Percentiles rank a stretch among this genome's conserved stretches.
These are phyloP conservation scores for Tetrapisispora nanseiensis DNA, from an alignment of 805 yeast genomes.

Conservation along the genomic window DNA sequence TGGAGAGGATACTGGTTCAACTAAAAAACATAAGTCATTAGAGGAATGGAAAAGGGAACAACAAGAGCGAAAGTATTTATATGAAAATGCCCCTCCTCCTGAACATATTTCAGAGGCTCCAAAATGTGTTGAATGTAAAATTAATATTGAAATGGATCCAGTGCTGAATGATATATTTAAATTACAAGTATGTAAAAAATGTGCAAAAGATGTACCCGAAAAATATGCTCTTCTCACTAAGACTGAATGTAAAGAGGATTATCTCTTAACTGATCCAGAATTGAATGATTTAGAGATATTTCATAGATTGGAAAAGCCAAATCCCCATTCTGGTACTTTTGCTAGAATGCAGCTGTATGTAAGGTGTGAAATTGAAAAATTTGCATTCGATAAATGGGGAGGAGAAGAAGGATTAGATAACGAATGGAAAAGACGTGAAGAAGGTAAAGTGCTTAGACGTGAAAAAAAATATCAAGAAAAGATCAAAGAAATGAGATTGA, in stretches of 20 bases:
- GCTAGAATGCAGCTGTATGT: constrained; percentile 88
- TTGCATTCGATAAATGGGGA: constrained; percentile 92
- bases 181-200: constrained; percentile 68
- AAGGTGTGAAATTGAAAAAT: constrained; percentile 87
- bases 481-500: constrained; percentile 77
- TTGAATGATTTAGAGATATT: constrained; percentile 58
- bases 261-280: constrained; percentile 88
- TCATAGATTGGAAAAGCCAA: constrained; percentile 77
- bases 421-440: constrained; percentile 87
- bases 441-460: constrained; percentile 55
- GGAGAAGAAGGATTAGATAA: constrained; percentile 76
- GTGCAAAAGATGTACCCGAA: constrained; percentile 67
- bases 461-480: constrained; percentile 74
- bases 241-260: constrained; percentile 91
- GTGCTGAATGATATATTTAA: constrained; percentile 59
- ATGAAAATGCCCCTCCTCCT: constrained; percentile 61
- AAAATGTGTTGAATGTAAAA: constrained; percentile 72
- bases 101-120: constrained; percentile 65
- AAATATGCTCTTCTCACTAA: constrained; percentile 86
- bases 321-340: constrained; percentile 85
- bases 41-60: constrained; percentile 53
- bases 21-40: constrained; percentile 32
- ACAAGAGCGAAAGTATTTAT: constrained; percentile 42
- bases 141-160: constrained; percentile 66
- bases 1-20: constrained; percentile 15